Base-by-base conservation (phyloP, 2,329 filamentous ascomycete species). In the Neocatenulostroma microsporum region DNA sequence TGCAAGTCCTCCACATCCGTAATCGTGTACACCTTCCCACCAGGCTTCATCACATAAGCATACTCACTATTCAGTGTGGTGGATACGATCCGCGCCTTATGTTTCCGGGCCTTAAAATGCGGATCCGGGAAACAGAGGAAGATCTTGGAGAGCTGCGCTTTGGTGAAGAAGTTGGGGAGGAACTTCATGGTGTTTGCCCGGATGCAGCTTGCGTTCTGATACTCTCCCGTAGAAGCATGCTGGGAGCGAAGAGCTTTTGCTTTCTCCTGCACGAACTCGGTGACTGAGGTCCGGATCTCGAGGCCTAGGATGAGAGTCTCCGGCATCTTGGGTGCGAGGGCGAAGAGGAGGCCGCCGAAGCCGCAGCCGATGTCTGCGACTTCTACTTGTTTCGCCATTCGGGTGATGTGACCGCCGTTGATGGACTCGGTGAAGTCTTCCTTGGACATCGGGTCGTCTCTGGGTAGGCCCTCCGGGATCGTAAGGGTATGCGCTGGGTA, bases 171-270 rank as follows among this genome's bases (percentile, higher is more conserved):
- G 58, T 98, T 96, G 44, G 93, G 89, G n/a, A 98, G 70, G 62
- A 96, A 98, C 61, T 98, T 98, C 91, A 98, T 98, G 4, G 86
- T 85, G 67, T 98, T 98, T 48, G 85, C 84, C 44, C 91, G 81
- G 31, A 98, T 69, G 57, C 86, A 93, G 21, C 83, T 80, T 36
- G 89, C 81, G 60, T 98, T 98, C 56, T 93, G 82, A 61, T 86
- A 96, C 30, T 67, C 62, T 13, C 61, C 58, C 3, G 30, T 24
- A 21, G 30, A 21, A 12, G 21, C 21, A 34, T 44, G 45, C 54
- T 88, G 80, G 10, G 69, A 66, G 3, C 91, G 79, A 13, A 96
- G 71, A 4, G 88, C 89, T 48, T 77, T 76, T 58, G 94, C 84
- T 54, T 87, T 82, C 49, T 93, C 84, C 60, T 85, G 78, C 3